Evolutionary conservation across 306 rosid genomes (phyloP).

Genomic region (Cucurbita ficifolia): DNA sequence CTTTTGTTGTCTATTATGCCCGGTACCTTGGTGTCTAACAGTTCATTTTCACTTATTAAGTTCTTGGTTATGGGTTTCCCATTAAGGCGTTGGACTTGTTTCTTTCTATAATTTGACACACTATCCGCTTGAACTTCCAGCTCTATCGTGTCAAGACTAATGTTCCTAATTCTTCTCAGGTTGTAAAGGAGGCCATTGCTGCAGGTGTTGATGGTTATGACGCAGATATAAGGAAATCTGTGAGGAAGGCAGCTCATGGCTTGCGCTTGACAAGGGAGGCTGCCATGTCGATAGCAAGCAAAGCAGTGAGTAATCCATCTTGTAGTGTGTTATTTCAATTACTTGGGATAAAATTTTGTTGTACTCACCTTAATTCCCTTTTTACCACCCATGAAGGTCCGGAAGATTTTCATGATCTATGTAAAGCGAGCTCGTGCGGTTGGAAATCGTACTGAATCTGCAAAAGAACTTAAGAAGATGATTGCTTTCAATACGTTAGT

Average conservation of each 20-base stretch:
- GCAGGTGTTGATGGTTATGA: slow-evolving; percentile 91
- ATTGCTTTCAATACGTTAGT: slow-evolving; percentile 84
- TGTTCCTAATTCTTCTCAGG: slow-evolving; percentile 26
- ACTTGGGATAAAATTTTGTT: not conserved
- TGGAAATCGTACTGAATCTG: slow-evolving; percentile 65
- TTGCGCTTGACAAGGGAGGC: slow-evolving; percentile 72
- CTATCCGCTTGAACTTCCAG: slow-evolving; percentile 1
- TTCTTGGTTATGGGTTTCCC: not conserved
- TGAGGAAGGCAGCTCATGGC: slow-evolving; percentile 90
- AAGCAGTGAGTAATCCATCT: slow-evolving; percentile 54
- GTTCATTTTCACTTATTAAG: not conserved
- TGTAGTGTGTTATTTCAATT: not conserved
- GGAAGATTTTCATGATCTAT: slow-evolving; percentile 55
- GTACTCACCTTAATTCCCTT: not conserved
- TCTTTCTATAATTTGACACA: not conserved
- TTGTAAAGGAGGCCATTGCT: slow-evolving; percentile 80
- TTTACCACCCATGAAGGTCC: slow-evolving; percentile 36
- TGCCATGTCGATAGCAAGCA: slow-evolving; percentile 93
- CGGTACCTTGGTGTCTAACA: not conserved
- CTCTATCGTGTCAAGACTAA: slow-evolving; percentile 7
- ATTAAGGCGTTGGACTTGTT: not conserved
- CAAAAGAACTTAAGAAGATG: slow-evolving; percentile 86
- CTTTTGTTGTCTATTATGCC: not conserved
- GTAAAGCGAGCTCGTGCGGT: slow-evolving; percentile 71
- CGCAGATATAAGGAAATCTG: slow-evolving; percentile 52